Percentiles rank a stretch among this genome's conserved stretches.
phyloP scores from a whole-genome alignment of 805 yeast genomes.

The Candida caryicola region DNA sequence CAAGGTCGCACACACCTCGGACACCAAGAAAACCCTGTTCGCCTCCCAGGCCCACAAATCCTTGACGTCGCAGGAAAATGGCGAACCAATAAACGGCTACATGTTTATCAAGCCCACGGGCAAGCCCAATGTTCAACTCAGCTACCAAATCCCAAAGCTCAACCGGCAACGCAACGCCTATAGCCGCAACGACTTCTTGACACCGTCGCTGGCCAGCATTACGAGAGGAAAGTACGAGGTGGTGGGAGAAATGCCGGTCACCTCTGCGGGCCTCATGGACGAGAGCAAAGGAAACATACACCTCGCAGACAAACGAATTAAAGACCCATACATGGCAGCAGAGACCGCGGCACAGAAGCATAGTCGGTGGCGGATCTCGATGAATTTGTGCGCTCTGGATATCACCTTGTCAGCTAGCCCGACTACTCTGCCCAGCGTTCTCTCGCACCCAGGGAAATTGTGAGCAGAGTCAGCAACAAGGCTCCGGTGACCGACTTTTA shows the following conservation, averaged over 20 bases:
- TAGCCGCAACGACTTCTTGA: constrained; percentile 9
- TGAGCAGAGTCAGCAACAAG: constrained; percentile 18
- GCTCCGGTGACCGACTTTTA: constrained; percentile 27
- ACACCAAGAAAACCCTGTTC: neutral
- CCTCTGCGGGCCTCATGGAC: constrained; percentile 33
- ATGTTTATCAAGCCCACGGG: constrained; percentile 35
- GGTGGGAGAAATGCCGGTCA: constrained; percentile 31
- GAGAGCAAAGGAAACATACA: constrained; percentile 32
- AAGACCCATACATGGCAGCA: constrained; percentile 25
- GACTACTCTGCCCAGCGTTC: constrained; percentile 1
- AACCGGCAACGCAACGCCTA: constrained; percentile 10
- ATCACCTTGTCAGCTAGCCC: neutral
- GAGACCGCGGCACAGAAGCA: neutral
- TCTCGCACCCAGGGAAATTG: constrained; percentile 10
- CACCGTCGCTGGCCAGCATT: neutral
- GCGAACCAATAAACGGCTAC: constrained; percentile 41
- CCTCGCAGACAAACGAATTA: constrained; percentile 38
- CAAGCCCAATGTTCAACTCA: constrained; percentile 16
- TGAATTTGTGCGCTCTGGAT: neutral
- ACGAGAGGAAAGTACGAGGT: constrained; percentile 19
- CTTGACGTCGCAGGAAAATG: constrained; percentile 24
- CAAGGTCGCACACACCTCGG: no score
- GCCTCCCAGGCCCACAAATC: neutral
- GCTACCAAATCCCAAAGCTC: constrained; percentile 16
- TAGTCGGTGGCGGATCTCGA: neutral